These are phyloP conservation scores for Amanita exitialis DNA, from an alignment of 768 basidiomycete species.

Conservation along the genomic window DNA sequence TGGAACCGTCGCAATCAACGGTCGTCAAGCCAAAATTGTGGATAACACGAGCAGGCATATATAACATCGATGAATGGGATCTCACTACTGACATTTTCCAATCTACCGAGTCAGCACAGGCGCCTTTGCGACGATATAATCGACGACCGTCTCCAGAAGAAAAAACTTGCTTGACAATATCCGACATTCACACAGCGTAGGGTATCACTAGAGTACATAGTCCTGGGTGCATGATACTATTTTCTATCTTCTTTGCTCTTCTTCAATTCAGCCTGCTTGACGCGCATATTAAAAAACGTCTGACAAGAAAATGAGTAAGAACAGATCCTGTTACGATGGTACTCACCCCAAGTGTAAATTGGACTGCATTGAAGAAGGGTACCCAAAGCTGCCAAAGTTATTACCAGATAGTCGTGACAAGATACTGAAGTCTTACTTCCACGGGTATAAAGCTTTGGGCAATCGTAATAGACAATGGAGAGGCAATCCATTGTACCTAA, in stretches of 20 bases:
- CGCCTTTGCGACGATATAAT: slow-evolving; percentile 23
- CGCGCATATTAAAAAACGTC: slow-evolving; percentile 68
- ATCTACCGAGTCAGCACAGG: neutral
- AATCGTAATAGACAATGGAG: slow-evolving; percentile 61
- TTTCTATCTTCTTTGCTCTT: slow-evolving; percentile 33
- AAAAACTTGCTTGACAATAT: slow-evolving; percentile 21
- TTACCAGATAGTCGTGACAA: neutral
- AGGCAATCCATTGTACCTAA: slow-evolving; percentile 74
- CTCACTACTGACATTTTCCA: slow-evolving; percentile 33
- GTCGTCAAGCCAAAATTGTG: slow-evolving; percentile 44
- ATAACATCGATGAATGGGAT: slow-evolving; percentile 58
- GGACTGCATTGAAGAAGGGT: slow-evolving; percentile 74
- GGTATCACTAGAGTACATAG: neutral
- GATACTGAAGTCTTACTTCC: slow-evolving; percentile 35
- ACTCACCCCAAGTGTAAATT: slow-evolving; percentile 69
- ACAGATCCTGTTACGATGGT: neutral
- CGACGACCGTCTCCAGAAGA: slow-evolving; percentile 22
- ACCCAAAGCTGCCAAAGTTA: slow-evolving; percentile 57
- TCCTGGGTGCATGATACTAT: slow-evolving; percentile 1
- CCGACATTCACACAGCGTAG: slow-evolving; percentile 15
- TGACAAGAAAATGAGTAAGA: slow-evolving; percentile 14
- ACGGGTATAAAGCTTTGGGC: slow-evolving; percentile 76
- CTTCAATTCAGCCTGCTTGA: slow-evolving; percentile 53
- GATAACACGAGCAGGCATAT: slow-evolving; percentile 53
- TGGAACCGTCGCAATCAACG: slow-evolving; percentile 38